Base-by-base conservation (phyloP, 2,329 filamentous ascomycete genomes). In the Ploettnerulaceae sp. region DNA sequence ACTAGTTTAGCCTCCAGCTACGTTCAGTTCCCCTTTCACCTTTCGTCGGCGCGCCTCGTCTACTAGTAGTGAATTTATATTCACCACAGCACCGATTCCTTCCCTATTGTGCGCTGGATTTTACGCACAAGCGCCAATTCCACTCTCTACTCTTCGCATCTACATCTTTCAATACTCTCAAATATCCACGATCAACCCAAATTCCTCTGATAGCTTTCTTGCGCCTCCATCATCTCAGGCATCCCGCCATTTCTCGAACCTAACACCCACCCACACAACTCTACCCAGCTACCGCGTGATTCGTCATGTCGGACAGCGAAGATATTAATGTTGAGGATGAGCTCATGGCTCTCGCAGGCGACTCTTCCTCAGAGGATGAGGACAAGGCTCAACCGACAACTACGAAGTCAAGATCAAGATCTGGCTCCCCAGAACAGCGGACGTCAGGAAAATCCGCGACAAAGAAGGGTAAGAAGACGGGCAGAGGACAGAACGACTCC, bases 331-430 rank as follows among this genome's bases (percentile, higher is more conserved):
- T 44, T 11, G 91, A 97, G 65, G 89, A 91, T 60, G 91, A 96
- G 71, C 82, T 97, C 56, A 84, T 97, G 55, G 90, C 88, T 62
- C 82, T 97, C 56, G 93, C 90, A 45, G 93, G 89, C 61, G 89
- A 87, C 57, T 84, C 79, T 51, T 72, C 74, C 50, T 76, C 72
- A 43, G 67, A 67, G 53, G 78, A 79, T 48, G 78, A 75, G 61
- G 78, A 78, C 71, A 62, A 61, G 33, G 56, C 47, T 36, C 54
- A n/a, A n/a, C n/a, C n/a, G n/a, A n/a, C 55, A 42, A 70, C 72
- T 67, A 71, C 72, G 59, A 68, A 69, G 59, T 73, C 77, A 66
- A 69, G 79, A 60, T 71, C 74, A 56, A 73, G 69, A 28, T 76
- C 79, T 36, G 72, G 73, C 41, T 77, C 79, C 70, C 74, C 51